Conservation (phyloP, 2,329 filamentous ascomycete genomes). For the Venturia oleaginea region DNA sequence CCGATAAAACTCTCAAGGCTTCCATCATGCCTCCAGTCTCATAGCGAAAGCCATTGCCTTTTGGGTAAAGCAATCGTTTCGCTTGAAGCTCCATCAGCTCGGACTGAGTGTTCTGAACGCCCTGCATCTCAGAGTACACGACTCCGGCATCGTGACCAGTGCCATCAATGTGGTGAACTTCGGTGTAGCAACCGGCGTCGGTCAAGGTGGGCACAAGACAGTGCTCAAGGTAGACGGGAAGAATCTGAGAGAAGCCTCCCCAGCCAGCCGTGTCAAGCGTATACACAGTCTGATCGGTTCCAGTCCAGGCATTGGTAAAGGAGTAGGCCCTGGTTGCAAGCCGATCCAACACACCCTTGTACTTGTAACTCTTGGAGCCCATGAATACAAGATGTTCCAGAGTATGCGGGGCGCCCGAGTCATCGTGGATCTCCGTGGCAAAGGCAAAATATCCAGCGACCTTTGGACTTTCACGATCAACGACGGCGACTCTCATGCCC, state of each 20-base stretch:
- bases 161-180: conserved; percentile 92
- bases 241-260: conserved; percentile 90
- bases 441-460: conserved; percentile 90
- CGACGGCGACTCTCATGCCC: conserved; percentile 88
- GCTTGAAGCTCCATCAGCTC: conserved; percentile 84
- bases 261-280: conserved; percentile 91
- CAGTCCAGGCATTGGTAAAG: conserved; percentile 93
- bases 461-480: conserved; percentile 90
- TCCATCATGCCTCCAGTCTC: conserved; percentile 98
- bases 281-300: conserved; percentile 92
- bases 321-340: conserved; percentile 90
- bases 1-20: conserved; percentile 72
- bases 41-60: conserved; percentile 86
- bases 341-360: conserved; percentile 92
- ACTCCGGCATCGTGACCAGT: conserved; percentile 89
- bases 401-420: conserved; percentile 66
- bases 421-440: conserved; percentile 94
- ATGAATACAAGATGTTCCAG: not conserved
- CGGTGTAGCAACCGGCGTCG: conserved; percentile 85
- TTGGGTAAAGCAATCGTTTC: conserved; percentile 73
- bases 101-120: conserved; percentile 70
- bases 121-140: conserved; percentile 99
- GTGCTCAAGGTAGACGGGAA: conserved; percentile 93
- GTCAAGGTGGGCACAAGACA: conserved; percentile 84
- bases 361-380: conserved; percentile 84